A percentile compares a stretch with the other conserved stretches of the same genome.
Conservation (phyloP, 176 grass and related monocot species). For the Avena atlantica region DNA sequence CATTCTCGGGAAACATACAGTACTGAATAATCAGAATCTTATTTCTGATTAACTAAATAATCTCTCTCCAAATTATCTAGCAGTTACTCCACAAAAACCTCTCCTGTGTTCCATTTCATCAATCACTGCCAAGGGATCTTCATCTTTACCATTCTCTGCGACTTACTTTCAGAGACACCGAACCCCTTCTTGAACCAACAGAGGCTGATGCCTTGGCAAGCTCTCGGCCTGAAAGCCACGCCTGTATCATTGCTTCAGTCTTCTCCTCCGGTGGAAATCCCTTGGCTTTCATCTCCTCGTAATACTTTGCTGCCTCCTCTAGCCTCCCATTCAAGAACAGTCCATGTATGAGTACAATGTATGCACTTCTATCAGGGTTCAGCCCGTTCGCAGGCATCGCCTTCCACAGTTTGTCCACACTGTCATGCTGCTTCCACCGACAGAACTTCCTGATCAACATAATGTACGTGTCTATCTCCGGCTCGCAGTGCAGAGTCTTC, state of each 20-base stretch:
- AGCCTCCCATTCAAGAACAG: conserved; percentile 78
- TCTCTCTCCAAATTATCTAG: neutral
- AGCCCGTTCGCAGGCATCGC: conserved; percentile 70
- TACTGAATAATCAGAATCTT: neutral
- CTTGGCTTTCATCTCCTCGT: conserved; percentile 81
- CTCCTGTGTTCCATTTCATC: neutral
- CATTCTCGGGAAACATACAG: neutral
- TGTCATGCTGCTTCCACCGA: conserved; percentile 70
- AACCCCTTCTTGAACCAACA: conserved; percentile 20
- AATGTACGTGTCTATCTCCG: conserved; percentile 73
- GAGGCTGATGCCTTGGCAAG: conserved; percentile 37
- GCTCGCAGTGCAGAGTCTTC: conserved; percentile 52
- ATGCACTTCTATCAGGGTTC: conserved; percentile 75
- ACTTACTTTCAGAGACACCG: conserved; percentile 35
- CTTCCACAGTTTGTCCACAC: conserved; percentile 73
- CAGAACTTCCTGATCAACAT: conserved; percentile 89
- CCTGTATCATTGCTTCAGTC: conserved; percentile 76
- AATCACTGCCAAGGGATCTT: neutral
- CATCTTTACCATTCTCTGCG: conserved; percentile 35
- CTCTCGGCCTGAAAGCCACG: conserved; percentile 66
- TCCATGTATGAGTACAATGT: conserved; percentile 79
- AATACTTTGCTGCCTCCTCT: conserved; percentile 69
- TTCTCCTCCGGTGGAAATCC: conserved; percentile 73
- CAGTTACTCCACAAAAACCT: conserved; percentile 23
- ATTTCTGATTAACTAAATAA: neutral